Evolutionary conservation across 1,284 basidiomycete species (phyloP).

Genomic region (Lentinula novae-zelandiae): DNA sequence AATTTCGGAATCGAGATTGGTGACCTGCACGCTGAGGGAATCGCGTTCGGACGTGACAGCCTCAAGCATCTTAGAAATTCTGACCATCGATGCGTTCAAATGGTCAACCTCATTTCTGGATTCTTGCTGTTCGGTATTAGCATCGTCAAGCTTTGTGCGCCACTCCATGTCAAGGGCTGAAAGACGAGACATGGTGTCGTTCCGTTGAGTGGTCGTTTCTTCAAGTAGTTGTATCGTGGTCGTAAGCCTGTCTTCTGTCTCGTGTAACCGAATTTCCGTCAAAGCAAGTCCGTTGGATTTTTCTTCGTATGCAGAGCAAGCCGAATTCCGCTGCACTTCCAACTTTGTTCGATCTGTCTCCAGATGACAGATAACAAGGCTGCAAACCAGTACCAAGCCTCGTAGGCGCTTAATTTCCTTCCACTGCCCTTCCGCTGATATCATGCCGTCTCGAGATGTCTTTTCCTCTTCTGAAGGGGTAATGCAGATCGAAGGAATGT

Average conservation of each 20-base stretch:
- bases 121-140: constrained; percentile 34
- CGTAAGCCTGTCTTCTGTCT: constrained; percentile 29
- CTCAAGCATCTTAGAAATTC: constrained; percentile 41
- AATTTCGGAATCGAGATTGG: constrained; percentile 59
- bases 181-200: constrained; percentile 29
- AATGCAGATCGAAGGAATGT: not conserved
- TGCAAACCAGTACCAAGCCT: constrained; percentile 27
- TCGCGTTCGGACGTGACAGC: constrained; percentile 59
- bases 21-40: constrained; percentile 55
- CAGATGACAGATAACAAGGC: constrained; percentile 34
- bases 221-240: constrained; percentile 32
- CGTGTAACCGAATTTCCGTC: constrained; percentile 20
- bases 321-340: not conserved
- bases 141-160: constrained; percentile 26
- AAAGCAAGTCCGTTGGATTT: constrained; percentile 20
- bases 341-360: constrained; percentile 17
- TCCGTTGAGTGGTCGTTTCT: constrained; percentile 29
- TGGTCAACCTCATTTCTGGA: constrained; percentile 33
- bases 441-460: not conserved
- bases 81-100: constrained; percentile 35
- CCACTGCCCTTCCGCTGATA: constrained; percentile 18
- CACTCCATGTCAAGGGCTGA: constrained; percentile 27
- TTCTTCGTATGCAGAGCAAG: not conserved
- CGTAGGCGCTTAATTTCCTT: constrained; percentile 28
- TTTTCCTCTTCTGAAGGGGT: not conserved